These are phyloP conservation scores for Malus sylvestris DNA, from an alignment of 306 rosid species.

Conservation along the genomic window DNA sequence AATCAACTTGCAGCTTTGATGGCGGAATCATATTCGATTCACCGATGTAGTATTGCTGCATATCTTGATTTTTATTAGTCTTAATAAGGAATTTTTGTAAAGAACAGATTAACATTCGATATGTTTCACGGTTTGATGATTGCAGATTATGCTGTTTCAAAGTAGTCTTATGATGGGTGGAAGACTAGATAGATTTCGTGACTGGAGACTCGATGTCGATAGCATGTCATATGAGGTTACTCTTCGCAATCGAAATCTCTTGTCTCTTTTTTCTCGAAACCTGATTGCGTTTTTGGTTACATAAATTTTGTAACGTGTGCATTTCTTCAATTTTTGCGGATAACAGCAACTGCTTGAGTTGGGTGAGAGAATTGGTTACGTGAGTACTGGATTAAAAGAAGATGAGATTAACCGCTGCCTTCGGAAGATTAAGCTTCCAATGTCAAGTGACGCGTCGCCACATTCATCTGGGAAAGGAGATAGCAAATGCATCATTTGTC, in stretches of 20 bases:
- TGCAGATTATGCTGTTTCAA: slow-evolving; percentile 81
- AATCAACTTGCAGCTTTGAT: background rate
- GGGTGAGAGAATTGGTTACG: slow-evolving; percentile 84
- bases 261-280: background rate
- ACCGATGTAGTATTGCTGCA: background rate
- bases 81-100: background rate
- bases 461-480: slow-evolving; percentile 39
- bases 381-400: slow-evolving; percentile 81
- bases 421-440: slow-evolving; percentile 42
- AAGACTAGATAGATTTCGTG: slow-evolving; percentile 69
- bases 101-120: background rate
- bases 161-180: slow-evolving; percentile 74
- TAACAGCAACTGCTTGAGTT: slow-evolving; percentile 79
- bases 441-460: slow-evolving; percentile 35
- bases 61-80: too few species aligned
- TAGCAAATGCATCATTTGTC: slow-evolving; percentile 82
- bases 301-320: background rate
- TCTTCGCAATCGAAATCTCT: background rate
- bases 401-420: slow-evolving; percentile 60
- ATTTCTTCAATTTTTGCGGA: slow-evolving; percentile 7
- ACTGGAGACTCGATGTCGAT: slow-evolving; percentile 90
- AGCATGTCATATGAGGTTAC: slow-evolving; percentile 85
- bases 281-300: background rate
- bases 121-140: background rate
- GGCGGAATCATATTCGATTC: background rate